phyloP scores from a whole-genome alignment of 495 filamentous ascomycete genomes.

The Melanomma pulvis-pyrius region DNA sequence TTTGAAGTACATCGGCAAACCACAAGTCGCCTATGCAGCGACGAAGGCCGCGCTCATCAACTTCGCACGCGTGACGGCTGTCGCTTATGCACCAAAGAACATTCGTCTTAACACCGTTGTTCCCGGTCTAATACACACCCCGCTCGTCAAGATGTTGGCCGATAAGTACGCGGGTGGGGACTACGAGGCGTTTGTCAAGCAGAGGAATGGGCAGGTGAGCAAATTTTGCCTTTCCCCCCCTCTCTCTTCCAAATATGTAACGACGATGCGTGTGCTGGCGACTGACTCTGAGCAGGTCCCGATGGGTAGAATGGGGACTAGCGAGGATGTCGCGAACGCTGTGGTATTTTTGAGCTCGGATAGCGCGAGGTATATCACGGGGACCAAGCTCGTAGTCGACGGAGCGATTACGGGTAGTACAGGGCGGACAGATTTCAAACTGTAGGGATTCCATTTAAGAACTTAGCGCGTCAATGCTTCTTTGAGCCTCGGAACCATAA shows the following conservation, averaged over 20 bases:
- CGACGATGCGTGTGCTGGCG: no score
- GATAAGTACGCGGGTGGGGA: constrained; percentile 50
- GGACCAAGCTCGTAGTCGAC: constrained; percentile 59
- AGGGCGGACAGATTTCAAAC: constrained; percentile 18
- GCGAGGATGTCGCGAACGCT: constrained; percentile 58
- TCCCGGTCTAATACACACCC: constrained; percentile 56
- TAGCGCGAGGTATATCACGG: constrained; percentile 57
- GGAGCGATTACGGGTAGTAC: constrained; percentile 45
- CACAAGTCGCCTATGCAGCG: constrained; percentile 55
- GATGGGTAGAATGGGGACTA: constrained; percentile 50
- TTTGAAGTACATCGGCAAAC: constrained; percentile 57
- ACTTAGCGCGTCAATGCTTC: no score
- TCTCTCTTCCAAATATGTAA: constrained; percentile 7
- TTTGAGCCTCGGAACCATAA: background rate
- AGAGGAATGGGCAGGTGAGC: constrained; percentile 43
- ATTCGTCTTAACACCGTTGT: constrained; percentile 59
- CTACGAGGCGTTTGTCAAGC: constrained; percentile 46
- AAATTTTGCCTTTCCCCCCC: background rate
- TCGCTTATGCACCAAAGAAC: constrained; percentile 52
- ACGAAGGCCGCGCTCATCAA: constrained; percentile 11
- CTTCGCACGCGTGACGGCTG: constrained; percentile 56
- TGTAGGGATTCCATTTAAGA: no score
- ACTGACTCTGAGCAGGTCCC: constrained; percentile 43
- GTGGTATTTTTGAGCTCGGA: constrained; percentile 55
- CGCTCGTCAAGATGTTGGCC: constrained; percentile 50